phyloP scores from a whole-genome alignment of 2,329 filamentous ascomycete species.

The Exophiala dermatitidis region DNA sequence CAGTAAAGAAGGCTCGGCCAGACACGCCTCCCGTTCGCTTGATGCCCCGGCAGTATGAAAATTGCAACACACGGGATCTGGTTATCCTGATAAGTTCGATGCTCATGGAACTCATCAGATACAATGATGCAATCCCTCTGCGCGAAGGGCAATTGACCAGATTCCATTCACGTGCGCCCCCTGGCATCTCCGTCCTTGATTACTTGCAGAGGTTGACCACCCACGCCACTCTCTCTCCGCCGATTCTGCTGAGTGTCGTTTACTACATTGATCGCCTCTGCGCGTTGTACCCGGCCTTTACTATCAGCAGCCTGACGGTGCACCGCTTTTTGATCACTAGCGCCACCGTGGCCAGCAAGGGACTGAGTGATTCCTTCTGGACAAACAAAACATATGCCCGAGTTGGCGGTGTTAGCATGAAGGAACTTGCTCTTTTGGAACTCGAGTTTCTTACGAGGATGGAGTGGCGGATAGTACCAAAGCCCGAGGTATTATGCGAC shows the following conservation, averaged over 20 bases:
- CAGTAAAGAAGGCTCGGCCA: constrained; percentile 41
- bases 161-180: constrained; percentile 85
- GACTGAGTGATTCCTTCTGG: constrained; percentile 94
- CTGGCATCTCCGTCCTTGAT: constrained; percentile 88
- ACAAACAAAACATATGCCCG: constrained; percentile 94
- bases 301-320: constrained; percentile 90
- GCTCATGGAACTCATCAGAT: constrained; percentile 87
- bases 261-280: constrained; percentile 97
- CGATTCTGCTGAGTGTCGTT: constrained; percentile 95
- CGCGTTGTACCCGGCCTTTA: constrained; percentile 86
- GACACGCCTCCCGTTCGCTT: constrained; percentile 45
- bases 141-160: constrained; percentile 80
- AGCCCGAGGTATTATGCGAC: constrained; percentile 84
- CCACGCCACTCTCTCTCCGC: constrained; percentile 86
- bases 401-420: constrained; percentile 84
- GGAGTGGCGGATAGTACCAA: constrained; percentile 94
- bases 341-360: constrained; percentile 91
- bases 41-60: constrained; percentile 65
- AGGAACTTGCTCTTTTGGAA: constrained; percentile 83
- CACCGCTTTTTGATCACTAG: constrained; percentile 96
- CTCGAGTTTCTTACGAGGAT: constrained; percentile 87
- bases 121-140: constrained; percentile 82
- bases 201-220: constrained; percentile 89
- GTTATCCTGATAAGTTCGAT: constrained; percentile 89
- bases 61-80: constrained; percentile 74